These are phyloP conservation scores for Casaregolazyma suthepensis DNA, from an alignment of 1,139 yeast species.

Conservation along the genomic window DNA sequence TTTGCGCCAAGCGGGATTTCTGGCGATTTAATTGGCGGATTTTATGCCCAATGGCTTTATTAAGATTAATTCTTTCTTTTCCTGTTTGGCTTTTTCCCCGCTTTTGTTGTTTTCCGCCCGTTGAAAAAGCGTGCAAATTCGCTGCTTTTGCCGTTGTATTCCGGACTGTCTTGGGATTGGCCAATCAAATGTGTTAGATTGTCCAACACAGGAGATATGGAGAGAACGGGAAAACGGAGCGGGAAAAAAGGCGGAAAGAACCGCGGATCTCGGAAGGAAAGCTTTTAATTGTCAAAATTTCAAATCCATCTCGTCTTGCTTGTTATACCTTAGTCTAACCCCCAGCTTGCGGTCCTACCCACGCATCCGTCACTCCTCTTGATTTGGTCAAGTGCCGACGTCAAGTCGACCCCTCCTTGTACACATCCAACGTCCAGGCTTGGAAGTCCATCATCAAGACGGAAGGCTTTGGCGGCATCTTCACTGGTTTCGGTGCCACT, in stretches of 20 bases:
- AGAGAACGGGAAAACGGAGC: neutral
- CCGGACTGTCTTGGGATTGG: conserved; percentile 2
- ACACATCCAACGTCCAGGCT: conserved; percentile 71
- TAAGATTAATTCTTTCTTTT: too few relatives aligned
- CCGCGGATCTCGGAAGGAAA: neutral
- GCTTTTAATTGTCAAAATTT: neutral
- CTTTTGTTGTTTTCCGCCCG: neutral
- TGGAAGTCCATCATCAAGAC: conserved; percentile 66
- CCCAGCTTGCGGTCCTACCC: conserved; percentile 91
- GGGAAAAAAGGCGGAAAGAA: neutral
- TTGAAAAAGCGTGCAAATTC: neutral
- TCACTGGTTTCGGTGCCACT: conserved; percentile 88
- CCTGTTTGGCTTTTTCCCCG: neutral
- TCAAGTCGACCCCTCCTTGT: conserved; percentile 70
- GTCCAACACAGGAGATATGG: neutral
- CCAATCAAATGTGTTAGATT: neutral
- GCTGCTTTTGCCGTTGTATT: neutral
- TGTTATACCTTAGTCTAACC: conserved; percentile 7
- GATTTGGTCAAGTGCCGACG: conserved; percentile 90
- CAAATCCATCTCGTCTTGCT: neutral
- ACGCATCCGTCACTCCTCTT: conserved; percentile 84
- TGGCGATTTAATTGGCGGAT: neutral
- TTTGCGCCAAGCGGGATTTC: neutral
- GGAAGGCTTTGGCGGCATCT: conserved; percentile 67
- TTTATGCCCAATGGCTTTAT: neutral